These are phyloP conservation scores for Chamaecrista fasciculata DNA, from an alignment of 306 rosid species.

Conservation along the genomic window DNA sequence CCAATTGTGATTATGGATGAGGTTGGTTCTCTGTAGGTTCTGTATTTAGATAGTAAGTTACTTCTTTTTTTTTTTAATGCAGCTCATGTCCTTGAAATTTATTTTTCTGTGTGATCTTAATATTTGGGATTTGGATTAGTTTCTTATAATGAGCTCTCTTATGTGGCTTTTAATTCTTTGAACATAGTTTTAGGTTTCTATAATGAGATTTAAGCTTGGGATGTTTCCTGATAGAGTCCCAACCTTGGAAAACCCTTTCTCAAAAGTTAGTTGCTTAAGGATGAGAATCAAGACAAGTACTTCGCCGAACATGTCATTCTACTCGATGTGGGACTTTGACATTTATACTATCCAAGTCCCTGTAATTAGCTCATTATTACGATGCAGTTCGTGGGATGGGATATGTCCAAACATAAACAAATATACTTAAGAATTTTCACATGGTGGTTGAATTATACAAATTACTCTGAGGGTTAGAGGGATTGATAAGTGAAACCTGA, in stretches of 20 bases:
- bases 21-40: background rate
- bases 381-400: background rate
- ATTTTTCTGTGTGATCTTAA: background rate
- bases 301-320: too few relatives aligned
- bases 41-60: background rate
- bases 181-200: background rate
- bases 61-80: background rate
- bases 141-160: background rate
- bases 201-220: background rate
- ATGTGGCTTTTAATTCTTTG: background rate
- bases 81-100: background rate
- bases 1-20: background rate
- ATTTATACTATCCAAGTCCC: too few relatives aligned
- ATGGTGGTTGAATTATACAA: background rate
- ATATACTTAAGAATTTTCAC: constrained; percentile 4
- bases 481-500: background rate
- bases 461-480: background rate
- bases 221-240: too few relatives aligned
- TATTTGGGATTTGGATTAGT: background rate
- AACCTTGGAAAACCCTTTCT: too few relatives aligned
- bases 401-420: background rate
- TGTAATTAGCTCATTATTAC: background rate
- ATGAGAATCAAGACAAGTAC: too few relatives aligned
- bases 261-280: too few relatives aligned
- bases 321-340: too few relatives aligned